Evolutionary conservation across 768 basidiomycete genomes (phyloP), one percentile per base, ranked within the genome.

Genomic region (Leccinum uliginosum): DNA sequence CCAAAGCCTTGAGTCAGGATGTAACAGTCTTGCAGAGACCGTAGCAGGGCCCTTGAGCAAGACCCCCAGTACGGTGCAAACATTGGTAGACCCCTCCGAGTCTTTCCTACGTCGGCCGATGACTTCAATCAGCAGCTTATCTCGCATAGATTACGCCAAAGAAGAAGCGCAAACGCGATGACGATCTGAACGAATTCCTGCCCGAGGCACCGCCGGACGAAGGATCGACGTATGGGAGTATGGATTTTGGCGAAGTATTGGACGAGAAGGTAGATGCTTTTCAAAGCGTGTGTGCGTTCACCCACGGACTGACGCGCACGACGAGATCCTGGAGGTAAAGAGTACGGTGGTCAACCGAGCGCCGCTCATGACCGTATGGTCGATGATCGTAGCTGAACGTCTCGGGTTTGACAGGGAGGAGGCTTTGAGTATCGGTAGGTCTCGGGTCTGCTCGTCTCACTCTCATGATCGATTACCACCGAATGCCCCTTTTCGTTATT

Each of bases 341-440:
- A 78, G 75, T 8, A 78, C 83, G 19, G 78, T 92, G 19, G 80
- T 91, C 46, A 98, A 98, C 71, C 85, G 96, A 23, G 95, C 96
- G 1, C 96, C 96, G 0, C 78, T 98, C 46, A 91, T 98, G 90
- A 93, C 87, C 54, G 93, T 89, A 2, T 98, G 96, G 96, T 85
- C 92, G 2, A 89, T 81, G 51, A 73, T 92, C 32, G 91, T 98
- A 26, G 89, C 91, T 4, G 91, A 93, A 63, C 79, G 85, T 38
- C 77, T 97, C 59, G 91, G 93, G 2, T 98, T 98, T 70, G 80
- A 84, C 51, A 78, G 87, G 57, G 86, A 91, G 65, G 96, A 98
- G 73, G 91, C 96, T 2, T 75, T 98, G 40, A 94, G 91, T 60
- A 91, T 98, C 54, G 93, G 94, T 88, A 61, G 30, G 78, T 63